Percentiles rank a stretch among this genome's conserved stretches.
Evolutionary conservation across 2,329 filamentous ascomycete species (phyloP).

Genomic region (Cordyceps cateniannulata): DNA sequence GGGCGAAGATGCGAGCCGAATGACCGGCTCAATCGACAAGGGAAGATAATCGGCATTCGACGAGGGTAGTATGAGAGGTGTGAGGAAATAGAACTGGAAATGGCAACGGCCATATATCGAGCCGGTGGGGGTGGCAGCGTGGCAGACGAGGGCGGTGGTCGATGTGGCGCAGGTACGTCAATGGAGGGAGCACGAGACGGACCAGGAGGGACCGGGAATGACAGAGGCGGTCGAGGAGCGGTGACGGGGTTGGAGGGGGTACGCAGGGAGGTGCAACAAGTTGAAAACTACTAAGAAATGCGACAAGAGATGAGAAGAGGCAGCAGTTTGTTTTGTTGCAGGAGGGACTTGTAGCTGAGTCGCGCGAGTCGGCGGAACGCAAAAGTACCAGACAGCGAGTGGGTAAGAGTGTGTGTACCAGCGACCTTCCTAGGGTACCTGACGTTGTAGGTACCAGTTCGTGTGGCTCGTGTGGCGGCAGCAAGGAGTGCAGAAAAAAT

Average conservation of each 20-base stretch:
- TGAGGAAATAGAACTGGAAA: constrained; percentile 7
- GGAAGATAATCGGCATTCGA: neutral
- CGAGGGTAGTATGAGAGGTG: neutral
- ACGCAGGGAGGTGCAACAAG: neutral
- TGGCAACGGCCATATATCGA: constrained; percentile 10
- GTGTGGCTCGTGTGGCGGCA: constrained; percentile 8
- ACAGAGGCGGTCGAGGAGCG: neutral
- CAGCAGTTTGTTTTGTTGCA: constrained; percentile 1
- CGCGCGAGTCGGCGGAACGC: constrained; percentile 8
- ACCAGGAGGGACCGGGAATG: neutral
- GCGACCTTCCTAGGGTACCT: neutral
- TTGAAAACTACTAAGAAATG: neutral
- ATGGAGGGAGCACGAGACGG: neutral
- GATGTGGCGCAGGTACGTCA: constrained; percentile 2
- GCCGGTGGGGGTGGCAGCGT: constrained; percentile 3
- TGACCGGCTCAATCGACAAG: neutral
- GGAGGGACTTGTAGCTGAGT: constrained; percentile 7
- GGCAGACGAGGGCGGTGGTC: neutral
- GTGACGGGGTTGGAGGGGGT: neutral
- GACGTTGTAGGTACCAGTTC: neutral
- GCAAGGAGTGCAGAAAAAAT: neutral
- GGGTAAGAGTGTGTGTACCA: neutral
- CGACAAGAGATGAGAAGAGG: neutral
- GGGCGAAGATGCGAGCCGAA: neutral
- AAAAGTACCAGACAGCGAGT: constrained; percentile 6